Evolutionary conservation across 2,329 filamentous ascomycete genomes (phyloP).

Genomic region (Lachnellula hyalina): DNA sequence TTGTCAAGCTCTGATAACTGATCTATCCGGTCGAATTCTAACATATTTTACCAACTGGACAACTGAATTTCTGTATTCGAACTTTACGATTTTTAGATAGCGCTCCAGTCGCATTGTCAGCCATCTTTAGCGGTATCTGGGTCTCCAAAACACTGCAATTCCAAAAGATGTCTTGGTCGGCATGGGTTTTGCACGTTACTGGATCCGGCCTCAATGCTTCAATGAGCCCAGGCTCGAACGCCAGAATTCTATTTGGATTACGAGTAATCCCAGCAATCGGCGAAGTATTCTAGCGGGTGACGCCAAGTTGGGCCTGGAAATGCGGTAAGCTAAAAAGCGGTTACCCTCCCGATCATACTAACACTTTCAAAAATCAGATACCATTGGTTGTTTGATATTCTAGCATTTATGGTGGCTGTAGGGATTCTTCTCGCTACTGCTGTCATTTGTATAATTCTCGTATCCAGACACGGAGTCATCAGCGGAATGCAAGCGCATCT

Average conservation of each 20-base stretch:
- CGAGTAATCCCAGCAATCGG: slow-evolving; percentile 11
- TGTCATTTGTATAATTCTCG: slow-evolving; percentile 5
- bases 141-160: slow-evolving; percentile 7
- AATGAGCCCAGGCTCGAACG: slow-evolving; percentile 10
- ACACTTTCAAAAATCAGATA: slow-evolving; percentile 31
- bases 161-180: slow-evolving; percentile 40
- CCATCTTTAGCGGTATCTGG: slow-evolving; percentile 3
- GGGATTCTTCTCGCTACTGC: slow-evolving; percentile 13
- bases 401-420: slow-evolving; percentile 7
- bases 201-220: slow-evolving; percentile 45
- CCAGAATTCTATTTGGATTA: slow-evolving; percentile 1
- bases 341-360: slow-evolving; percentile 24
- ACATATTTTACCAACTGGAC: background rate
- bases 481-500: slow-evolving; percentile 9
- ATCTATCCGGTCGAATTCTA: background rate
- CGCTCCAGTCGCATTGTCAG: slow-evolving; percentile 8
- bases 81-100: background rate
- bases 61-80: too few species aligned
- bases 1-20: background rate
- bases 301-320: slow-evolving; percentile 8
- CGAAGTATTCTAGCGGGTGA: too few species aligned
- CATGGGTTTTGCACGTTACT: slow-evolving; percentile 53
- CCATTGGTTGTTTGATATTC: slow-evolving; percentile 14
- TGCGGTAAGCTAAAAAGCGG: slow-evolving; percentile 4
- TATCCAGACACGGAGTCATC: slow-evolving; percentile 5